A percentile compares a stretch with the other conserved stretches of the same genome.
These are phyloP conservation scores for Penicillium argentinense DNA, from an alignment of 495 filamentous ascomycete species.

Conservation along the genomic window DNA sequence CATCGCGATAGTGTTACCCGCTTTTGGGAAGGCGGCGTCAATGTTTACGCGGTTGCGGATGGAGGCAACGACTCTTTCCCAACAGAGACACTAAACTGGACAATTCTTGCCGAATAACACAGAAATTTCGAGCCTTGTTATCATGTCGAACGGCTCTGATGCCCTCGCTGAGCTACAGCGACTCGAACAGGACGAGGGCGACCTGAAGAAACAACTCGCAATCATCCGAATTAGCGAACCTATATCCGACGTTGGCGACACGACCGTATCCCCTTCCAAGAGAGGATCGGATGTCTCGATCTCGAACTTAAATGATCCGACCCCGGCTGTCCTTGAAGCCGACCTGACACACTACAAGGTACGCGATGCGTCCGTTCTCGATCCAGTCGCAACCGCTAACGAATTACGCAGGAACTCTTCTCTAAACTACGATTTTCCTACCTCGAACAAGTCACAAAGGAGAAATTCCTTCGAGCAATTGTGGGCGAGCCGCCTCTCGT, in stretches of 20 bases:
- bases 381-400: not conserved
- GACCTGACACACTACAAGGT: conserved; percentile 87
- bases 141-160: conserved; percentile 32
- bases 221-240: conserved; percentile 77
- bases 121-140: not conserved
- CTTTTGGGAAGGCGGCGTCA: not conserved
- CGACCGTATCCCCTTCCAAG: conserved; percentile 36
- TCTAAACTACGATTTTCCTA: conserved; percentile 94
- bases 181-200: conserved; percentile 49
- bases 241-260: conserved; percentile 50
- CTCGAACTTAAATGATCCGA: conserved; percentile 61
- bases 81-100: no score
- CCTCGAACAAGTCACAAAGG: conserved; percentile 81
- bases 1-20: conserved; percentile 10
- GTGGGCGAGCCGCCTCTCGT: conserved; percentile 85
- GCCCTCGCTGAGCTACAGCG: conserved; percentile 38
- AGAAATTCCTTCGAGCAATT: conserved; percentile 91
- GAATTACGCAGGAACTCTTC: conserved; percentile 69
- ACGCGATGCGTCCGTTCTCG: conserved; percentile 1
- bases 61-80: no score
- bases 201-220: conserved; percentile 53
- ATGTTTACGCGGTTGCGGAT: no score
- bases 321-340: conserved; percentile 73
- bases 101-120: no score
- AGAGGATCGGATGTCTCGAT: conserved; percentile 69